Conservation (phyloP, 768 basidiomycete species). For the Psilocybe sp. region DNA sequence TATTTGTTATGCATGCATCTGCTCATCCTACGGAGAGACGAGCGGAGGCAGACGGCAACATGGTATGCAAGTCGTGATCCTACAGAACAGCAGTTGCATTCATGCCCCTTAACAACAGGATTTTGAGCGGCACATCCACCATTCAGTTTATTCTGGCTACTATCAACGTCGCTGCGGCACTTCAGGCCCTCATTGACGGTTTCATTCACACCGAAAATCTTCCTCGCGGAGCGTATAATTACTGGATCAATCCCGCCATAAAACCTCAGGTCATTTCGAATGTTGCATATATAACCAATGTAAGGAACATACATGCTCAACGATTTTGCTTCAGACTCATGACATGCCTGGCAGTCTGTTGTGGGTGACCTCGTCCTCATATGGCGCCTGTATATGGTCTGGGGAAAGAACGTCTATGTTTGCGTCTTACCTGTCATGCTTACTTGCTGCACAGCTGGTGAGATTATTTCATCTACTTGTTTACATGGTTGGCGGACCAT, state of each 20-base stretch:
- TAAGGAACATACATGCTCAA: not conserved
- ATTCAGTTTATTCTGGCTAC: slow-evolving; percentile 15
- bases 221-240: not conserved
- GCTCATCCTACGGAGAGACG: too few relatives aligned
- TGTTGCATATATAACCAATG: slow-evolving; percentile 1
- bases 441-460: not conserved
- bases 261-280: not conserved
- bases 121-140: slow-evolving; percentile 7
- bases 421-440: slow-evolving; percentile 4
- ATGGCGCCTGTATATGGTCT: slow-evolving; percentile 19
- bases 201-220: slow-evolving; percentile 5
- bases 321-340: not conserved
- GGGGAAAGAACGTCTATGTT: slow-evolving; percentile 11
- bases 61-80: not conserved
- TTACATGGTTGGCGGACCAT: not conserved
- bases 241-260: slow-evolving; percentile 3
- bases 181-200: slow-evolving; percentile 10
- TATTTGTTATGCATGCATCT: too few relatives aligned
- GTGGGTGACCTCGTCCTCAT: slow-evolving; percentile 16
- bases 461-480: not conserved
- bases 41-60: too few relatives aligned
- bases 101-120: slow-evolving; percentile 5
- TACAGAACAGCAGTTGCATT: not conserved
- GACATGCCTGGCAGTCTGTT: slow-evolving; percentile 6
- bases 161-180: slow-evolving; percentile 6